Evolutionary conservation across 2,329 filamentous ascomycete genomes (phyloP).

Genomic region (Penicillium sclerotigenum): DNA sequence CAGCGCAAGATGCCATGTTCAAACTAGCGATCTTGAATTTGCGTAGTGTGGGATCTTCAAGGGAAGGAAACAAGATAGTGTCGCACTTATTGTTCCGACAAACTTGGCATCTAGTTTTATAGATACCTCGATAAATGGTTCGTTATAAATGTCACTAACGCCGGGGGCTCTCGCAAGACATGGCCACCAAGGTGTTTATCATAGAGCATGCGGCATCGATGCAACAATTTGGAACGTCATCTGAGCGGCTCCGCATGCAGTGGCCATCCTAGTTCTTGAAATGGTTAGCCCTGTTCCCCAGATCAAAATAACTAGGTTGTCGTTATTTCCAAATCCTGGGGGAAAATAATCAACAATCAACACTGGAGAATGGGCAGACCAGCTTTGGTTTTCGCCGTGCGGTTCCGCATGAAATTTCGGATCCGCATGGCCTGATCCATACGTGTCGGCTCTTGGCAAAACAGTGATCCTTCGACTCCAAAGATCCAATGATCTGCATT

Average conservation of each 20-base stretch:
- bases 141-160: neutral
- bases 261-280: neutral
- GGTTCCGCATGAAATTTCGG: constrained; percentile 10
- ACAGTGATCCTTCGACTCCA: neutral
- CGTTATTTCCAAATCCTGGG: neutral
- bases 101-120: neutral
- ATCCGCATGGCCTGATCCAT: neutral
- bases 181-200: neutral
- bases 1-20: neutral
- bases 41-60: neutral
- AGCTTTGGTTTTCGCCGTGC: neutral
- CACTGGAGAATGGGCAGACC: neutral
- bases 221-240: neutral
- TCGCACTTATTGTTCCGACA: neutral
- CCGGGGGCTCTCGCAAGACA: neutral
- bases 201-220: neutral
- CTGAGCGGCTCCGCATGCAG: constrained; percentile 7
- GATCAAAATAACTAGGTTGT: neutral
- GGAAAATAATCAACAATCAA: neutral
- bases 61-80: neutral
- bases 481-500: neutral
- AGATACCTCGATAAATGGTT: neutral
- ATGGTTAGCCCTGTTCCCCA: neutral
- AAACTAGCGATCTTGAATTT: neutral
- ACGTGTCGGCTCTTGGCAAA: neutral